Percentiles rank a stretch among this genome's conserved stretches.
phyloP scores from a whole-genome alignment of 2,329 filamentous ascomycete species.

The Alternaria sp. region DNA sequence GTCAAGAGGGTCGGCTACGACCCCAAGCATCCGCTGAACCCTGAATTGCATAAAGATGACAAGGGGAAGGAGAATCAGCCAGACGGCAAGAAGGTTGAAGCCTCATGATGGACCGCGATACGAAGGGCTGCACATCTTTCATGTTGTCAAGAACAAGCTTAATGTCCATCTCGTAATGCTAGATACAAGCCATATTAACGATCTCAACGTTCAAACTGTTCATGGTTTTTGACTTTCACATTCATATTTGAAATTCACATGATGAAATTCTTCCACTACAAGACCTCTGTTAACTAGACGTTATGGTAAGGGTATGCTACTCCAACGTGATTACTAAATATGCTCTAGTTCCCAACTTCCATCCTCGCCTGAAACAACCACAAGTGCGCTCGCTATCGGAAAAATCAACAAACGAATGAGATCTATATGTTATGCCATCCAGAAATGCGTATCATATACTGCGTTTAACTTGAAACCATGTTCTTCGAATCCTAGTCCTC shows the following conservation, averaged over 20 bases:
- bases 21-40: conserved; percentile 58
- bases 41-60: conserved; percentile 34
- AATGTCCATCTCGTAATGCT: not conserved
- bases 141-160: not conserved
- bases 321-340: not conserved
- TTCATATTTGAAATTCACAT: not conserved
- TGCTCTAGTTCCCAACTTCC: not conserved
- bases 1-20: conserved; percentile 94
- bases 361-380: not conserved
- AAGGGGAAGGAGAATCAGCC: conserved; percentile 23
- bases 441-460: not conserved
- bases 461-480: not conserved
- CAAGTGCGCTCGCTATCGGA: not conserved
- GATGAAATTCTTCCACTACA: not conserved
- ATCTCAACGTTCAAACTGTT: not conserved
- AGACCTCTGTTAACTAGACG: not conserved
- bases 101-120: not conserved
- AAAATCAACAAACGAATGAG: not conserved
- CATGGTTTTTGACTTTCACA: not conserved
- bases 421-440: not conserved
- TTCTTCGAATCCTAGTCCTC: not conserved
- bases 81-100: not conserved
- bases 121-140: not conserved
- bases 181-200: not conserved
- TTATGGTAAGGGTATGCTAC: not conserved